Base-by-base conservation (phyloP, 768 basidiomycete species). In the Gloeopeniophorella convolvens region DNA sequence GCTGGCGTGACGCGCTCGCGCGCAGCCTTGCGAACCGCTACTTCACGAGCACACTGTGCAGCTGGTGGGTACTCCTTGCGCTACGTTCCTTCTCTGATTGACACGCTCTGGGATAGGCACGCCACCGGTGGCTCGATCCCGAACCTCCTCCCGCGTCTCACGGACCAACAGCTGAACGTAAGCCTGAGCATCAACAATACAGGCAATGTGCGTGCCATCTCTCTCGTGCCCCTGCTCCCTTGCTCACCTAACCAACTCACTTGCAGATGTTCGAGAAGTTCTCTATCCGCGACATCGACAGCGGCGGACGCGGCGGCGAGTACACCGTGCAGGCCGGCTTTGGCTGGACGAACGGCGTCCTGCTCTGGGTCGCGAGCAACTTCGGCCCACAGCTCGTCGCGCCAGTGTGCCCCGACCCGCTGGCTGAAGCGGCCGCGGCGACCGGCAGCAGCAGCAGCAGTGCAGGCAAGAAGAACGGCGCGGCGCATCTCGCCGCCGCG, bases 261-360 rank as follows among this genome's bases (percentile, higher is more conserved):
- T 35, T 36, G 0, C 57, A 90, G 83, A 90, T 91, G 86, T 92
- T 82, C 55, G 89, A 91, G 65, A 89, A 92, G 66, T 92, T 92
- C 69, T 90, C 88, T 3, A 77, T 75, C 34, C 63, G 79, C 9
- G 82, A 95, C 50, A 74, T 92, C 27, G 83, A 89, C 65, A 83
- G 82, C 3, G 82, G 85, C 3, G 90, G 89, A 5, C 69, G 70
- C 11, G 90, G 89, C 6, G 90, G 90, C 21, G 90, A 93, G 71
- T 95, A 96, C 59, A 85, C 81, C 2, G 91, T 93, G 3, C 59
- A 77, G 75, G 83, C 80, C 12, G 88, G 89, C 18, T 91, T 91
- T 61, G 88, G 89, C 15, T 93, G 90, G 89, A 90, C 88, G 34
- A 91, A 92, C 59, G 89, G 89, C 16, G 87, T 83, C 8, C 62